Base-by-base conservation (phyloP, 2,329 filamentous ascomycete species). In the Penicillium sp. region DNA sequence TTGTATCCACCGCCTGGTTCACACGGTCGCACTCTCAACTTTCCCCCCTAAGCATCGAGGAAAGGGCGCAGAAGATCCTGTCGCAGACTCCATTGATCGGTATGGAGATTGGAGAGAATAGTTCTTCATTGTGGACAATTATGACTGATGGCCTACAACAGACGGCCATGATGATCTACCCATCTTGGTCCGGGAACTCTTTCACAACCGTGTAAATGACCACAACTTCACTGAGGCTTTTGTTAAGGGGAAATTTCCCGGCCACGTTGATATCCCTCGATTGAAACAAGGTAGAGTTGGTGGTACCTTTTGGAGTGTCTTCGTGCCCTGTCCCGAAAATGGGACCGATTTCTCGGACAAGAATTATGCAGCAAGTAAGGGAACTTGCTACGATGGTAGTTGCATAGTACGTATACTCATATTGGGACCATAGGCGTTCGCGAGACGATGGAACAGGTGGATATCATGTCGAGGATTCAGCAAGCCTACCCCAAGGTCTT, bases 291-390 rank as follows among this genome's bases (percentile, higher is more conserved):
- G 92, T 59, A 63, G 65, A 30, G 66, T 73, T 5, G 91, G 91
- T 37, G 93, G 91, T 53, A 87, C 89, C n/a, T 97, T 97, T 71
- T 97, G 92, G 93, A 92, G 88, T 69, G 90, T 94, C 10, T 97
- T 82, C 66, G 85, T 88, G 38, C 84, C 84, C 0, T 97, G 92
- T 68, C 91, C 92, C 0, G 72, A 74, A 11, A 85, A 93, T 66
- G 85, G 84, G 44, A 82, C 82, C 5, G 85, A 95, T 72, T 91
- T 90, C 67, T 88, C 88, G 0, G 83, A 91, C 65, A 82, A 80
- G 50, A 88, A 85, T 67, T 92, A 92, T 68, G 83, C 82, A 6
- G 72, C 80, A 8, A 87, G 87, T 89, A 75, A 17, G 63, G 47
- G 33, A 44, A 25, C 11, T 16, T n/a, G 12, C 3, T 31, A 70